Conservation (phyloP, 2,329 filamentous ascomycete species). For the Trichophyton equinum region DNA sequence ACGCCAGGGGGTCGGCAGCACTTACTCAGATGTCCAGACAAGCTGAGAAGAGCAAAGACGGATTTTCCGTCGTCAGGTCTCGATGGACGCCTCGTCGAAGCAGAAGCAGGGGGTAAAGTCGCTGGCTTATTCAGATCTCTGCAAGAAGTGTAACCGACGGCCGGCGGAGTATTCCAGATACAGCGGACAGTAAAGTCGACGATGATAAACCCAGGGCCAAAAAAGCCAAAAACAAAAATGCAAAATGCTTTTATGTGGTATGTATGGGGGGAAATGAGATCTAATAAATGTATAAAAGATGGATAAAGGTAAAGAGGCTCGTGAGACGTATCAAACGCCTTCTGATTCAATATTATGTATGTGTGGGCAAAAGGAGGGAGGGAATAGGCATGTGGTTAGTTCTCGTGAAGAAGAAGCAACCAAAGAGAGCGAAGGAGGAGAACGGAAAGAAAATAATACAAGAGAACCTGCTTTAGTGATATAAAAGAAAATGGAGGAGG, state of each 20-base stretch:
- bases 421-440: slow-evolving; percentile 3
- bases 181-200: neutral
- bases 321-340: slow-evolving; percentile 8
- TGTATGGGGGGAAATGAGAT: neutral
- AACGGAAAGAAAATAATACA: slow-evolving; percentile 2
- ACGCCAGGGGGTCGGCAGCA: neutral
- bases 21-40: neutral
- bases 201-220: neutral
- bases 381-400: slow-evolving; percentile 11
- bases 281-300: slow-evolving; percentile 4
- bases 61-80: neutral
- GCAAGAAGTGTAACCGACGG: slow-evolving; percentile 4
- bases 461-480: neutral
- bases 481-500: neutral
- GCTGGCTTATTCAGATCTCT: slow-evolving; percentile 1
- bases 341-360: slow-evolving; percentile 8
- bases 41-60: neutral
- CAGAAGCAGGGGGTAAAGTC: neutral
- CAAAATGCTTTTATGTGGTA: slow-evolving; percentile 1
- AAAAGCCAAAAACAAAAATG: neutral
- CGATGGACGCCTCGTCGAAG: no score
- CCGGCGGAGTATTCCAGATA: slow-evolving; percentile 5
- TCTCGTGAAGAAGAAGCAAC: slow-evolving; percentile 9
- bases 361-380: slow-evolving; percentile 5
- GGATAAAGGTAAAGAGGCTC: slow-evolving; percentile 6